phyloP scores from a whole-genome alignment of 371 early-diverging fungal species.

The Gilbertella persicaria region DNA sequence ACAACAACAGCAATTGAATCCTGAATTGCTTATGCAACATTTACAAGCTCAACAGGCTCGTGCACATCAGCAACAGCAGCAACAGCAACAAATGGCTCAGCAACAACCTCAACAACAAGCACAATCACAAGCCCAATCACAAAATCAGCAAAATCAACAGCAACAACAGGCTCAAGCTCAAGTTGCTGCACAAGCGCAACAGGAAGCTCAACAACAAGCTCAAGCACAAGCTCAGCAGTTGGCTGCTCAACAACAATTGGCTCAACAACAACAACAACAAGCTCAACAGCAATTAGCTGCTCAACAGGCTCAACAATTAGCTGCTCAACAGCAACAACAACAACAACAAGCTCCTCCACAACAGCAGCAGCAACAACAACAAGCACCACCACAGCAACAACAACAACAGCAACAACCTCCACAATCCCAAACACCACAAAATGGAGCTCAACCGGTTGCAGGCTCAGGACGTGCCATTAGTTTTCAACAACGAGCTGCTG shows the following conservation, averaged over 20 bases:
- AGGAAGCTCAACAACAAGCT: constrained; percentile 13
- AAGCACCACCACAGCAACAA: not conserved
- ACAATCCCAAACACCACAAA: constrained; percentile 9
- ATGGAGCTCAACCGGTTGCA: not conserved
- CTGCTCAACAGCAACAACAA: constrained; percentile 5
- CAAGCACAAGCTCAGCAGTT: constrained; percentile 17
- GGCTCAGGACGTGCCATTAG: constrained; percentile 1
- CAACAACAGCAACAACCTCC: constrained; percentile 6
- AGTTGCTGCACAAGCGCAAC: constrained; percentile 12
- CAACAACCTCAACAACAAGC: constrained; percentile 9
- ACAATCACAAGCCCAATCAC: constrained; percentile 6
- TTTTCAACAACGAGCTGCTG: constrained; percentile 25
- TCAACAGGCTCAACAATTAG: constrained; percentile 13
- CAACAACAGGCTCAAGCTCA: constrained; percentile 7
- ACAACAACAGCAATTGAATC: constrained; percentile 23
- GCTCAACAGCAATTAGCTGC: constrained; percentile 5
- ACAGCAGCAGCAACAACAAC: constrained; percentile 9
- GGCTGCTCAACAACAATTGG: constrained; percentile 11
- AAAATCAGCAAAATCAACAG: constrained; percentile 11
- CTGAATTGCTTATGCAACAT: constrained; percentile 27
- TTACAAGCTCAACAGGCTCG: constrained; percentile 22
- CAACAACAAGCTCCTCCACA: constrained; percentile 5
- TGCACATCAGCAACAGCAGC: constrained; percentile 19
- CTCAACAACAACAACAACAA: constrained; percentile 21
- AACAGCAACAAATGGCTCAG: constrained; percentile 11